Conservation (phyloP, 2,329 filamentous ascomycete genomes). For the Fusarium brevicatenulatum region DNA sequence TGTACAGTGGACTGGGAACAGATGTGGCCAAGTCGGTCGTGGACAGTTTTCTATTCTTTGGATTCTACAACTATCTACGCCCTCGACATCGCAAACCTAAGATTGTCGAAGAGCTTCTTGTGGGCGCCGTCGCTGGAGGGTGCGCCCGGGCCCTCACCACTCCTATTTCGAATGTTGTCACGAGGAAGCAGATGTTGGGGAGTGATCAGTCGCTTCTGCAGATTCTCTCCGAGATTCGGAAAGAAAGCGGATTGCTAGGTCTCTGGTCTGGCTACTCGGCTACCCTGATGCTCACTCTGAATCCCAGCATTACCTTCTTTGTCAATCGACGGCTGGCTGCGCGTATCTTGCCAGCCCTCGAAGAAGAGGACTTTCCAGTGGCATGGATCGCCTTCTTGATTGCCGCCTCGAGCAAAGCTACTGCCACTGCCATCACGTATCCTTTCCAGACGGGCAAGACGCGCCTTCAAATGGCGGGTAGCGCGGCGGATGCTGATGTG, state of each 20-base stretch:
- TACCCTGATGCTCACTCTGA: constrained; percentile 80
- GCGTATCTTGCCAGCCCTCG: constrained; percentile 62
- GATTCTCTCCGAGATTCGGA: constrained; percentile 71
- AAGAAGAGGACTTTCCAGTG: constrained; percentile 53
- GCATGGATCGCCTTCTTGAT: constrained; percentile 58
- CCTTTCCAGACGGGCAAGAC: constrained; percentile 89
- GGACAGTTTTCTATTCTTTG: constrained; percentile 88
- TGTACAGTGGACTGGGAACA: constrained; percentile 73
- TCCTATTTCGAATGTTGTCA: constrained; percentile 84
- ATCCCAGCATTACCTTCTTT: constrained; percentile 87
- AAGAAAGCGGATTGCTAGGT: constrained; percentile 76
- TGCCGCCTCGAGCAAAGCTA: constrained; percentile 81
- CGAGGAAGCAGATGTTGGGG: constrained; percentile 78
- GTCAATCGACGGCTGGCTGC: constrained; percentile 78
- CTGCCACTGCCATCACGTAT: constrained; percentile 82
- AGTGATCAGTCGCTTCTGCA: constrained; percentile 56
- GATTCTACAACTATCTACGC: constrained; percentile 73
- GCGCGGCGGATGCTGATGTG: constrained; percentile 4
- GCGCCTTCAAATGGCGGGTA: constrained; percentile 71
- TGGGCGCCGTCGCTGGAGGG: constrained; percentile 79
- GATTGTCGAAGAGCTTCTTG: constrained; percentile 76
- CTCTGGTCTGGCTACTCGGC: constrained; percentile 93
- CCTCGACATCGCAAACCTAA: constrained; percentile 60
- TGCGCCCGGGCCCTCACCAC: constrained; percentile 81
- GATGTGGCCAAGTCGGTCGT: constrained; percentile 74